phyloP scores from a whole-genome alignment of 176 grass and related monocot species.

The Rhynchospora tenuis region DNA sequence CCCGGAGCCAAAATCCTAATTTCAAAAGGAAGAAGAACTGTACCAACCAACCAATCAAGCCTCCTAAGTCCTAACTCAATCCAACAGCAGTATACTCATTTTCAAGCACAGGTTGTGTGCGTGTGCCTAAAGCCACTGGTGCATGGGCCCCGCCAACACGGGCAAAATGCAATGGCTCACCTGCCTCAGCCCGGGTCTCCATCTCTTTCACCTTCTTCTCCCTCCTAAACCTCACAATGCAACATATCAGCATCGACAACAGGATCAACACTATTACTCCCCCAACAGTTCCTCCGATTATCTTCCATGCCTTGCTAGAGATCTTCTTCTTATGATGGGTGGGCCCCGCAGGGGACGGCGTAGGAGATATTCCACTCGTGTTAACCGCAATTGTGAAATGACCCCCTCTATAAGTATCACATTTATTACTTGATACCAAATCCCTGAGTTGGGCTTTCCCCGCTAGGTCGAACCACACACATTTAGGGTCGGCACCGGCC shows the following conservation, averaged over 20 bases:
- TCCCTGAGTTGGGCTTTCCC: slow-evolving; percentile 53
- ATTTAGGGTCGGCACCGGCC: slow-evolving; percentile 28
- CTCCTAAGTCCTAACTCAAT: background rate
- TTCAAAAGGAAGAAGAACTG: background rate
- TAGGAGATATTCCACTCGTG: slow-evolving; percentile 44
- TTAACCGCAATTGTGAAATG: slow-evolving; percentile 91
- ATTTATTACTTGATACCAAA: slow-evolving; percentile 33
- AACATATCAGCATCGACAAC: slow-evolving; percentile 45
- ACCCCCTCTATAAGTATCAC: slow-evolving; percentile 42
- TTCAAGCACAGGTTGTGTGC: slow-evolving; percentile 77
- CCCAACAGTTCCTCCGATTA: slow-evolving; percentile 40
- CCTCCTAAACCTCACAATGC: slow-evolving; percentile 30
- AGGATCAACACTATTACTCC: slow-evolving; percentile 33
- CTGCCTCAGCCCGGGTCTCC: slow-evolving; percentile 53
- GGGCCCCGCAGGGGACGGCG: slow-evolving; percentile 27
- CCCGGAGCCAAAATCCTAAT: slow-evolving; percentile 5
- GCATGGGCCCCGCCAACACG: slow-evolving; percentile 61
- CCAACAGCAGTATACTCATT: slow-evolving; percentile 49
- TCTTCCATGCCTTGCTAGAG: slow-evolving; percentile 63
- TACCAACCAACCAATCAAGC: slow-evolving; percentile 21
- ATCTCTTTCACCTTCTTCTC: slow-evolving; percentile 49
- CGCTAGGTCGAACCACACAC: slow-evolving; percentile 59
- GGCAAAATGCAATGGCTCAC: slow-evolving; percentile 58
- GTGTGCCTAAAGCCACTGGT: slow-evolving; percentile 46
- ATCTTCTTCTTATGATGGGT: slow-evolving; percentile 32